Percentiles rank a stretch among this genome's conserved stretches.
Conservation (phyloP, 768 basidiomycete genomes). For the Trametes maxima region DNA sequence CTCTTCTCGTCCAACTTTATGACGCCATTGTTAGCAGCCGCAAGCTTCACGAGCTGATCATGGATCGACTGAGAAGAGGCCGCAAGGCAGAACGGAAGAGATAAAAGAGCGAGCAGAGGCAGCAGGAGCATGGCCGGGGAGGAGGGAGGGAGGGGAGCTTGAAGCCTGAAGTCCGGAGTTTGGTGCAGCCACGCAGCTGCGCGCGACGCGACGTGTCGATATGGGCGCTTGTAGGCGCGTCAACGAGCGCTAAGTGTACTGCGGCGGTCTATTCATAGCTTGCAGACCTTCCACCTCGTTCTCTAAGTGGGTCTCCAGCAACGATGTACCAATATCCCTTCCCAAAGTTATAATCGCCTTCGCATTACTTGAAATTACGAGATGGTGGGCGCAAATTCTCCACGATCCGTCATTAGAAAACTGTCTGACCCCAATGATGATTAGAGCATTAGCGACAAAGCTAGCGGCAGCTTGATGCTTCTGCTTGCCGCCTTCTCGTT, state of each 20-base stretch:
- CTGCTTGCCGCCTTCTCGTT: constrained; percentile 75
- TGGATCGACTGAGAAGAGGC: constrained; percentile 37
- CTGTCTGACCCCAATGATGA: no score
- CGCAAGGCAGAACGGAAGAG: constrained; percentile 35
- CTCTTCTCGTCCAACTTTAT: constrained; percentile 76
- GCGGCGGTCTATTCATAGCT: constrained; percentile 3
- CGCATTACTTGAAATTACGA: background rate
- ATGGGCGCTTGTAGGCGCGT: constrained; percentile 9
- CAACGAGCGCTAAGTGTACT: background rate
- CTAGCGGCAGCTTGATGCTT: constrained; percentile 79
- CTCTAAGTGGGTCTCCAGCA: background rate
- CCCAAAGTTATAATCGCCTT: background rate
- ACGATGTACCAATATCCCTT: background rate
- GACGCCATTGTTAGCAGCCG: constrained; percentile 72
- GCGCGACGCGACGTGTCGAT: constrained; percentile 26
- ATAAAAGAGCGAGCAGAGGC: constrained; percentile 37
- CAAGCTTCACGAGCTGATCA: constrained; percentile 69
- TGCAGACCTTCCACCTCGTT: background rate
- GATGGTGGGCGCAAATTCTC: background rate
- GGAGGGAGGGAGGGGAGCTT: background rate
- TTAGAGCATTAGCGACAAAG: constrained; percentile 81
- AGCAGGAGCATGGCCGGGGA: constrained; percentile 31
- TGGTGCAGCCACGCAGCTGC: constrained; percentile 5
- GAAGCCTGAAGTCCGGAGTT: background rate
- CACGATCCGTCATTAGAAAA: background rate